Percentiles rank a stretch among this genome's conserved stretches.
phyloP scores from a whole-genome alignment of 352 stramenopile genomes.

The Elongisporangium anandrum region DNA sequence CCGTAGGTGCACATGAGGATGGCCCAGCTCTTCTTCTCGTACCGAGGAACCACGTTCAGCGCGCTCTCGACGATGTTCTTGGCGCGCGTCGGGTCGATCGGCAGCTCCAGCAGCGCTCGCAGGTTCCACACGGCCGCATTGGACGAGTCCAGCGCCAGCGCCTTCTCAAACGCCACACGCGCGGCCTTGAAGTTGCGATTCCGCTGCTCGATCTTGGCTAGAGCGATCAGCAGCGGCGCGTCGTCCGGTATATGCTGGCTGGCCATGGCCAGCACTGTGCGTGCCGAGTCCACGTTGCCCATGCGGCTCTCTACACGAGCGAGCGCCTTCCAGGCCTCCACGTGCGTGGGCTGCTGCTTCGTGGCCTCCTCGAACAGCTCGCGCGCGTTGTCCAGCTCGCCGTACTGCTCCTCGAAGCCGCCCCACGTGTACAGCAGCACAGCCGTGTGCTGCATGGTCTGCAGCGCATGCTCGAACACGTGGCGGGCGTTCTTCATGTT shows the following conservation, averaged over 20 bases:
- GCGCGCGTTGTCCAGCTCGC: constrained; percentile 60
- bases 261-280: constrained; percentile 58
- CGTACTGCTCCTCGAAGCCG: constrained; percentile 70
- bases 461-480: constrained; percentile 61
- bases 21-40: constrained; percentile 82
- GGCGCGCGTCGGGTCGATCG: constrained; percentile 51
- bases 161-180: constrained; percentile 61
- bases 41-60: constrained; percentile 51
- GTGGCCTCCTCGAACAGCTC: constrained; percentile 75
- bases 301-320: constrained; percentile 61
- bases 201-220: constrained; percentile 79
- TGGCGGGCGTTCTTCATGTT: constrained; percentile 44
- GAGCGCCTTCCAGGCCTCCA: constrained; percentile 66
- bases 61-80: constrained; percentile 78
- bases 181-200: constrained; percentile 55
- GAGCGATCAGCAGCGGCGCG: constrained; percentile 61
- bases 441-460: constrained; percentile 50
- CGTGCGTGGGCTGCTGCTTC: constrained; percentile 49
- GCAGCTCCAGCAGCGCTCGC: constrained; percentile 69
- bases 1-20: constrained; percentile 86
- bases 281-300: constrained; percentile 55
- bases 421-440: constrained; percentile 68
- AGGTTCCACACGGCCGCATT: constrained; percentile 78
- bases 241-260: constrained; percentile 68
- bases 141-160: constrained; percentile 64